Conservation (phyloP, 306 rosid species). For the Medicago arabica region DNA sequence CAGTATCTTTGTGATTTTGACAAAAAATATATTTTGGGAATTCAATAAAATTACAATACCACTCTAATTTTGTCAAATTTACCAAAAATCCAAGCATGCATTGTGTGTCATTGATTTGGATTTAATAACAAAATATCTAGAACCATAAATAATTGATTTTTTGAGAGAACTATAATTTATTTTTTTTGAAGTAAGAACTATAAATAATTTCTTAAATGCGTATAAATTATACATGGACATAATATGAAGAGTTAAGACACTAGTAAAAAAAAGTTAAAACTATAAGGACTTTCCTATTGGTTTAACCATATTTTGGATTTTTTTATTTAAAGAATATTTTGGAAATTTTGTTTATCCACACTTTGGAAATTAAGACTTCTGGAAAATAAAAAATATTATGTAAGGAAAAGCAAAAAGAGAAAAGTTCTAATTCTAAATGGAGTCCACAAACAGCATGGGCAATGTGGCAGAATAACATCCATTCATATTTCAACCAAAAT, state of each 20-base stretch:
- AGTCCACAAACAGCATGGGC: constrained; percentile 38
- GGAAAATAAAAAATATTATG: too few relatives aligned
- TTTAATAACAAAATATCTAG: not conserved
- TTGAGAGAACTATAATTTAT: too few relatives aligned
- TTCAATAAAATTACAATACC: not conserved
- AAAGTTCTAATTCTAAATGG: not conserved
- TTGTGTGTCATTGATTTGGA: not conserved
- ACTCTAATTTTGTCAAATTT: too few relatives aligned
- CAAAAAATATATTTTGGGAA: not conserved
- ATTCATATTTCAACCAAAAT: constrained; percentile 2
- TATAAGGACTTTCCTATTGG: not conserved
- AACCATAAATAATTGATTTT: not conserved
- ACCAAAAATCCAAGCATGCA: too few relatives aligned
- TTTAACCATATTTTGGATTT: not conserved
- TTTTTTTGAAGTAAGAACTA: too few relatives aligned
- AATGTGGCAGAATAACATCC: constrained; percentile 25
- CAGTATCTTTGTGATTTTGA: not conserved
- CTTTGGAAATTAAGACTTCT: too few relatives aligned
- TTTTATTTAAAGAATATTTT: too few relatives aligned
- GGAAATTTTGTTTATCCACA: too few relatives aligned
- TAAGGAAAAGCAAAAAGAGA: not conserved
- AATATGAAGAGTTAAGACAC: too few relatives aligned
- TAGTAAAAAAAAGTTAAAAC: too few relatives aligned
- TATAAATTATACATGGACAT: not conserved
- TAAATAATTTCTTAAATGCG: not conserved